Evolutionary conservation across 352 stramenopile genomes (phyloP).

Genomic region (Globisporangium mamillatum): DNA sequence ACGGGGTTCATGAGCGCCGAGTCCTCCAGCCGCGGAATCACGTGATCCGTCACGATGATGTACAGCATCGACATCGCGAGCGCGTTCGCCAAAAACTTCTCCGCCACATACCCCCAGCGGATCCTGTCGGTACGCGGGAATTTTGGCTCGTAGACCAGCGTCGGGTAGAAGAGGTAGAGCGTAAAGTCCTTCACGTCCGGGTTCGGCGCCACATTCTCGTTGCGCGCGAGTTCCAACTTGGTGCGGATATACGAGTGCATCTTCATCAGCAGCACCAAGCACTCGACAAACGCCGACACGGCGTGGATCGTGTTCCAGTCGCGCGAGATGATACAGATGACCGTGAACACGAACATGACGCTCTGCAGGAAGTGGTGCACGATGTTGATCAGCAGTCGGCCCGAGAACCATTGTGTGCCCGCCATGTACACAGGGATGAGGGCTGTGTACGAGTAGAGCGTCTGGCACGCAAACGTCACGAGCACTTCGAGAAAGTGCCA

Average conservation of each 20-base stretch:
- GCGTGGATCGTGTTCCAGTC: conserved; percentile 77
- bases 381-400: conserved; percentile 56
- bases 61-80: conserved; percentile 83
- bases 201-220: conserved; percentile 21
- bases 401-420: conserved; percentile 30
- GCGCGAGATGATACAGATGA: conserved; percentile 60
- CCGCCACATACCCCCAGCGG: conserved; percentile 79
- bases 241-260: conserved; percentile 84
- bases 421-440: conserved; percentile 73
- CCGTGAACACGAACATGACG: conserved; percentile 69
- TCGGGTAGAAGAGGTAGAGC: conserved; percentile 80
- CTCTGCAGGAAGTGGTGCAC: conserved; percentile 71
- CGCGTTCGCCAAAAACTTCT: conserved; percentile 77
- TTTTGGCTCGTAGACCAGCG: conserved; percentile 93
- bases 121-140: conserved; percentile 86
- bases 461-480: conserved; percentile 60
- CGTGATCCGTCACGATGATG: conserved; percentile 90
- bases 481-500: conserved; percentile 69
- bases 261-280: conserved; percentile 76
- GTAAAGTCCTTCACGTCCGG: conserved; percentile 57
- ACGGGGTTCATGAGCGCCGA: conserved; percentile 50
- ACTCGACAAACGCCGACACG: conserved; percentile 73
- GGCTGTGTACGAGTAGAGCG: conserved; percentile 69
- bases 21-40: conserved; percentile 81
- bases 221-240: conserved; percentile 56